Evolutionary conservation across 768 basidiomycete species (phyloP).

Genomic region (Boletus sp.): DNA sequence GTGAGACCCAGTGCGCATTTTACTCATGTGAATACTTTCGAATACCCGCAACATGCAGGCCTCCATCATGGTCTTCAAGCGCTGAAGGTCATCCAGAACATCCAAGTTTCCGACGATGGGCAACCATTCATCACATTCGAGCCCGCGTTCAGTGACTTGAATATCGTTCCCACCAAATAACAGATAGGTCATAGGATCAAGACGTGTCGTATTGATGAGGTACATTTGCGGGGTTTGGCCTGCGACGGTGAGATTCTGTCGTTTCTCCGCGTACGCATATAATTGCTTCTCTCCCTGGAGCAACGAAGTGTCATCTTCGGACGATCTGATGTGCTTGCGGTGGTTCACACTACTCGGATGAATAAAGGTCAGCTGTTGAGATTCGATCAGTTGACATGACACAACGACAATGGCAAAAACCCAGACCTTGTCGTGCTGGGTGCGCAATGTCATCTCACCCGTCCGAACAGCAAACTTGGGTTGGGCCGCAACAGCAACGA

Average conservation of each 20-base stretch:
- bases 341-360: constrained; percentile 87
- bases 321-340: constrained; percentile 43
- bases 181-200: constrained; percentile 87
- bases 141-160: constrained; percentile 61
- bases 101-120: constrained; percentile 73
- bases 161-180: constrained; percentile 87
- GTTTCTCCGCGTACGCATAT: constrained; percentile 81
- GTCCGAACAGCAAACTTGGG: constrained; percentile 87
- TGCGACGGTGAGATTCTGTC: constrained; percentile 60
- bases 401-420: not conserved
- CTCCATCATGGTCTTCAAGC: constrained; percentile 77
- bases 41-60: constrained; percentile 85
- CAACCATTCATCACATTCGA: constrained; percentile 90
- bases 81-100: constrained; percentile 78
- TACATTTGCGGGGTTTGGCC: constrained; percentile 56
- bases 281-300: constrained; percentile 61
- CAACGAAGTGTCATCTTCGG: constrained; percentile 15
- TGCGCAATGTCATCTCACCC: constrained; percentile 64
- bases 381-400: constrained; percentile 8
- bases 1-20: constrained; percentile 25
- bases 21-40: constrained; percentile 65
- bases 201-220: constrained; percentile 74
- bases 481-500: constrained; percentile 82
- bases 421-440: constrained; percentile 78
- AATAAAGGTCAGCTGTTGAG: constrained; percentile 62